Evolutionary conservation across 164 flowering plant genomes (phyloP).

Genomic region (Piper betle): DNA sequence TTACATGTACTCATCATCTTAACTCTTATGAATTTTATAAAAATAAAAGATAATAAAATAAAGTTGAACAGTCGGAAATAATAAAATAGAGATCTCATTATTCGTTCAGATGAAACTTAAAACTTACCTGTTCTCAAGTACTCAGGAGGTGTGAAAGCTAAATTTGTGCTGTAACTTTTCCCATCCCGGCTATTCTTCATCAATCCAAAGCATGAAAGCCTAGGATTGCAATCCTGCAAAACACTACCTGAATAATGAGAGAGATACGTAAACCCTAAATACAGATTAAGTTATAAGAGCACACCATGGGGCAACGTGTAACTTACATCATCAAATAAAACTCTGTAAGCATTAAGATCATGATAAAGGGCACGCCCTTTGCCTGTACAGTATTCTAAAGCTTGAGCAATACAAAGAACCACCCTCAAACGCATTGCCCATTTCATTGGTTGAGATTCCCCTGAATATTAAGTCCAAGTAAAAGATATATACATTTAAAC

Average conservation of each 20-base stretch:
- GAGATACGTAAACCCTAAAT: slow-evolving; percentile 1
- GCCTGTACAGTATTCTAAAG: slow-evolving; percentile 77
- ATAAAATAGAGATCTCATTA: too few species aligned
- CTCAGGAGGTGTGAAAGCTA: slow-evolving; percentile 92
- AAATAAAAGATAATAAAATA: too few species aligned
- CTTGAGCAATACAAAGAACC: slow-evolving; percentile 77
- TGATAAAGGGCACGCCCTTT: slow-evolving; percentile 86
- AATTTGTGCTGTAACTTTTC: slow-evolving; percentile 80
- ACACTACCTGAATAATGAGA: slow-evolving; percentile 9
- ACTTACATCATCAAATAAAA: slow-evolving; percentile 76
- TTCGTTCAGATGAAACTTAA: not conserved
- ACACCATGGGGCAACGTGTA: not conserved
- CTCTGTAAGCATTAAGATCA: slow-evolving; percentile 85
- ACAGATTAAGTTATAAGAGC: not conserved
- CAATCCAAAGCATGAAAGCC: slow-evolving; percentile 82
- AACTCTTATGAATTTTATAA: too few species aligned
- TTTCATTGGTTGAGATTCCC: slow-evolving; percentile 88
- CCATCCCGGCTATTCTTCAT: slow-evolving; percentile 95
- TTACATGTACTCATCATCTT: too few species aligned
- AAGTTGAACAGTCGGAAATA: not conserved
- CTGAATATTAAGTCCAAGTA: slow-evolving; percentile 15
- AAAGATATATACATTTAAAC: not conserved
- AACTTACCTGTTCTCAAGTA: slow-evolving; percentile 67
- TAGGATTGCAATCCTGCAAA: slow-evolving; percentile 65
- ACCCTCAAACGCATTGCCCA: slow-evolving; percentile 93